Percentiles rank a stretch among this genome's conserved stretches.
These are phyloP conservation scores for Suillus spraguei DNA, from an alignment of 768 basidiomycete genomes.

Conservation along the genomic window DNA sequence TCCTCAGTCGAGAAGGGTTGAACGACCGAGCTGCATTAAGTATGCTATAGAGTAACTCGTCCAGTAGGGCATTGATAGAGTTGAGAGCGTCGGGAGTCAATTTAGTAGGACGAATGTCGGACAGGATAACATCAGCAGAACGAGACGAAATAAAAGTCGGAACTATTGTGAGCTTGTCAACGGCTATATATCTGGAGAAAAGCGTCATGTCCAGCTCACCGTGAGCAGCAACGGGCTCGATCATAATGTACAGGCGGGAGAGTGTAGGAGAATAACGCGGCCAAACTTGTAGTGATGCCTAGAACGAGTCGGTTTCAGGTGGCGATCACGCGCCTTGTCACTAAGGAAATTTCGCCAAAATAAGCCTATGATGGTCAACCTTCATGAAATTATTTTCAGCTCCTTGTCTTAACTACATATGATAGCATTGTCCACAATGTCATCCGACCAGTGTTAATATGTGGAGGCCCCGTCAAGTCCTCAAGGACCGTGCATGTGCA, in stretches of 20 bases:
- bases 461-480: not conserved
- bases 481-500: constrained; percentile 3
- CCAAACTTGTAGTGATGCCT: constrained; percentile 3
- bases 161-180: constrained; percentile 34
- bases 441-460: not conserved
- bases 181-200: constrained; percentile 6
- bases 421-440: not conserved
- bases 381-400: not conserved
- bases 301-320: constrained; percentile 7
- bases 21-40: constrained; percentile 69
- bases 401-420: not conserved
- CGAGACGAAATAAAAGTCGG: constrained; percentile 80
- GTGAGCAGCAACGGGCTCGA: constrained; percentile 41
- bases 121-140: constrained; percentile 90
- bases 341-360: constrained; percentile 8
- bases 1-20: constrained; percentile 71
- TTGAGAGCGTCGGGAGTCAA: constrained; percentile 78
- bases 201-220: constrained; percentile 37
- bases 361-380: constrained; percentile 2
- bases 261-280: constrained; percentile 12
- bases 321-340: constrained; percentile 13
- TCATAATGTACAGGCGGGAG: constrained; percentile 41
- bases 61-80: constrained; percentile 78
- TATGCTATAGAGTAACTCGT: constrained; percentile 80
- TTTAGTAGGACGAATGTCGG: constrained; percentile 90